Conservation (phyloP, 441 rosid genomes). For the Macaranga tanarius region DNA sequence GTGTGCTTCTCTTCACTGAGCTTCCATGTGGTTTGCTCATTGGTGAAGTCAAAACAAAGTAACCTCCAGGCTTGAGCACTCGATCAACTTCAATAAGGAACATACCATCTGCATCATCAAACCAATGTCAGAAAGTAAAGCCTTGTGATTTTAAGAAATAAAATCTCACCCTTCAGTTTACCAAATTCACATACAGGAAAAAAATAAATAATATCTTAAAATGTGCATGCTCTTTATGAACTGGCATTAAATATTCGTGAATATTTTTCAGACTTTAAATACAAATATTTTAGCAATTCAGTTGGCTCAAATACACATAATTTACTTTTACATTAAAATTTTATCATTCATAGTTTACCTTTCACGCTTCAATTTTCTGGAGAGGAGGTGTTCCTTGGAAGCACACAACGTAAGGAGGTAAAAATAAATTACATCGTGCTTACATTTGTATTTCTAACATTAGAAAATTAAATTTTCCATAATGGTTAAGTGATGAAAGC, state of each 20-base stretch:
- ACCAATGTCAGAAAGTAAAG: constrained; percentile 21
- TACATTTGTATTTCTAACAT: background rate
- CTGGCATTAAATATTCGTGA: background rate
- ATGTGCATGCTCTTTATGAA: background rate
- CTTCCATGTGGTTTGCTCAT: constrained; percentile 56
- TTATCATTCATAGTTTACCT: background rate
- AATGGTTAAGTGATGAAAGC: background rate
- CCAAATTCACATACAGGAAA: background rate
- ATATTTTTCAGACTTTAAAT: background rate
- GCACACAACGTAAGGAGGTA: background rate
- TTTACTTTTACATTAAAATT: background rate
- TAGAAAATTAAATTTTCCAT: background rate
- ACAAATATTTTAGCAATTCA: background rate
- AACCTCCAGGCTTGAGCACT: constrained; percentile 89
- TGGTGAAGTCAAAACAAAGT: constrained; percentile 84
- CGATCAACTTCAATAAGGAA: constrained; percentile 90
- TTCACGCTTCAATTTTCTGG: background rate
- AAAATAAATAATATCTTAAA: background rate
- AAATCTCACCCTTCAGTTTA: constrained; percentile 8
- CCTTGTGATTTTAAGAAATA: background rate
- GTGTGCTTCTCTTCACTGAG: constrained; percentile 43
- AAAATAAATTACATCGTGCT: background rate
- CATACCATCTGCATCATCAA: constrained; percentile 63
- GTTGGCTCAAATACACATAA: background rate
- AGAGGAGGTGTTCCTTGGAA: background rate